A percentile compares a stretch with the other conserved stretches of the same genome.
Conservation (phyloP, 805 yeast genomes). For the Yamadazyma akitaensis region DNA sequence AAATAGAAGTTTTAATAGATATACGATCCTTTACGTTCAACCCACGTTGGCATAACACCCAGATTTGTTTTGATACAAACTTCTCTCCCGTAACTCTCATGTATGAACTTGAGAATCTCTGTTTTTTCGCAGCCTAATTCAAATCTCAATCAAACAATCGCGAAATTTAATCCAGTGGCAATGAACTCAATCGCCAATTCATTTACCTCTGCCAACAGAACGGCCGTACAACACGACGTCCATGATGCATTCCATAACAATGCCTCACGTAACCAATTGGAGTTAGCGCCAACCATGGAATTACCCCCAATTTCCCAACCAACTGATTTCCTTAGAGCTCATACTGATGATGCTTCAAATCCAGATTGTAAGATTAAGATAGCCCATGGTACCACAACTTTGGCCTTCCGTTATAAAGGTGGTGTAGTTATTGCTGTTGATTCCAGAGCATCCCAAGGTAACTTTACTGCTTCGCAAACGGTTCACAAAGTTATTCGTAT, state of each 20-base stretch:
- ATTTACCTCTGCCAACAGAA: constrained; percentile 31
- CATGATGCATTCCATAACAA: constrained; percentile 17
- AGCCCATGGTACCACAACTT: constrained; percentile 98
- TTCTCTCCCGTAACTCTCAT: not conserved
- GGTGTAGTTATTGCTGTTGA: constrained; percentile 97
- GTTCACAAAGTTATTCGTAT: constrained; percentile 97
- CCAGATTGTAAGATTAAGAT: constrained; percentile 94
- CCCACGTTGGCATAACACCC: too few relatives aligned
- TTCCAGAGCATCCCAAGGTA: constrained; percentile 96
- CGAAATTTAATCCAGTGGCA: constrained; percentile 1
- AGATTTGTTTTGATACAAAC: too few relatives aligned
- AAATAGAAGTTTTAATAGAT: not conserved
- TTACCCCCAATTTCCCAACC: constrained; percentile 88
- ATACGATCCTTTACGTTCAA: not conserved
- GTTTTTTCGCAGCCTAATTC: not conserved
- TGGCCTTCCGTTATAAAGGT: constrained; percentile 93
- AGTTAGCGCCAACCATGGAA: constrained; percentile 58
- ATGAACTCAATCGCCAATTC: constrained; percentile 40
- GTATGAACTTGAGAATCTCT: too few relatives aligned
- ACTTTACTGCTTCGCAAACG: constrained; percentile 97
- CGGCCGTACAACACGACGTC: constrained; percentile 26
- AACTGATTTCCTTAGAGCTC: constrained; percentile 91
- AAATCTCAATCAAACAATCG: not conserved
- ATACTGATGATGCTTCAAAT: constrained; percentile 89
- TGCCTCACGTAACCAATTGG: constrained; percentile 18